Conservation (phyloP, 2,329 filamentous ascomycete species). For the Pestalotiopsis sp. region DNA sequence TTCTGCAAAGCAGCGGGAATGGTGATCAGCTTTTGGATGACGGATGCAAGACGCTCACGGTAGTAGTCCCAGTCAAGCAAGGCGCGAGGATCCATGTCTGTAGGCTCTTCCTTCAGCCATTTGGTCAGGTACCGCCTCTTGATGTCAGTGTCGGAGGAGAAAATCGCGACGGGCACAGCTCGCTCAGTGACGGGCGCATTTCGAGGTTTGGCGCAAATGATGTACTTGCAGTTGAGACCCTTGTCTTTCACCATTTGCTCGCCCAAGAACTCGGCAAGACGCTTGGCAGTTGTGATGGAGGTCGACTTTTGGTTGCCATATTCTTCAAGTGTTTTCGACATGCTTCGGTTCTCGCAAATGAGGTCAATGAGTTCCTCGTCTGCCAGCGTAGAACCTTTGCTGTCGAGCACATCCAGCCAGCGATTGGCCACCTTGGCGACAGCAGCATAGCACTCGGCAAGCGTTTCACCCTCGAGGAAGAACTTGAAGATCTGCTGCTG, state of each 20-base stretch:
- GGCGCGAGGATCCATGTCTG: conserved; percentile 85
- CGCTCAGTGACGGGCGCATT: conserved; percentile 93
- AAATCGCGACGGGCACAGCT: conserved; percentile 93
- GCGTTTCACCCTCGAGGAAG: conserved; percentile 87
- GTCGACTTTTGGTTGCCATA: conserved; percentile 96
- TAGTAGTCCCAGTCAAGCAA: conserved; percentile 99
- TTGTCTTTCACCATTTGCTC: conserved; percentile 99
- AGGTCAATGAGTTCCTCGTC: conserved; percentile 98
- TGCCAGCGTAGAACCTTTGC: conserved; percentile 83
- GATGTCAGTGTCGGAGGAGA: conserved; percentile 86
- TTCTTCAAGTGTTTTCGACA: conserved; percentile 95
- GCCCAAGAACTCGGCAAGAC: conserved; percentile 92
- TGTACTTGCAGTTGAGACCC: conserved; percentile 98
- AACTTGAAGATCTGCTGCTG: conserved; percentile 99
- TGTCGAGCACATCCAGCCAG: conserved; percentile 94
- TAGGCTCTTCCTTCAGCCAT: conserved; percentile 92
- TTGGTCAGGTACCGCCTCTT: conserved; percentile 91
- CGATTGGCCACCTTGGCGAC: conserved; percentile 95
- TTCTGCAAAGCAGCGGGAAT: conserved; percentile 97
- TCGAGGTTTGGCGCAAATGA: conserved; percentile 86
- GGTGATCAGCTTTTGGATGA: conserved; percentile 98
- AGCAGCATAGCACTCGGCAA: conserved; percentile 85
- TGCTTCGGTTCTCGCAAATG: conserved; percentile 99
- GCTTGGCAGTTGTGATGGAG: conserved; percentile 96
- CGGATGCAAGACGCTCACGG: conserved; percentile 89